Evolutionary conservation across 2,329 filamentous ascomycete genomes (phyloP), one percentile per base, ranked within the genome.

Genomic region (Fusarium incarnatum): DNA sequence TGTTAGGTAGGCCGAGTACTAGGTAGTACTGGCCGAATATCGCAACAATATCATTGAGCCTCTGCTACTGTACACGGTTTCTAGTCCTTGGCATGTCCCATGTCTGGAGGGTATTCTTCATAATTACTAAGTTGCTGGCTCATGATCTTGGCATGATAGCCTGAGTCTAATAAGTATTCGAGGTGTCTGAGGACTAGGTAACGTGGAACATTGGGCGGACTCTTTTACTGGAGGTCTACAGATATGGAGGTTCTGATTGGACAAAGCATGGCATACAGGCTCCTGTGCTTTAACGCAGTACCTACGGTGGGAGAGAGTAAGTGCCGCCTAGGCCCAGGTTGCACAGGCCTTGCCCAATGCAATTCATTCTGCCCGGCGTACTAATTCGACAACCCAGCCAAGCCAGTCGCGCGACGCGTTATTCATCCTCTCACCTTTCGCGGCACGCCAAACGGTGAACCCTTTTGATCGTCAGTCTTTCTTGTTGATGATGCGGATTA

Each of bases 351-450:
- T 45, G 34, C 23, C 56, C 49, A 20, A 46, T 45, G 18, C 57
- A 52, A 52, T 37, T 15, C 50, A 53, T 20, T 42, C 15, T 30
- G 32, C 27, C 42, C 40, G 30, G 52, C 64, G 34, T 70, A 59
- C 64, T 64, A 59, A 50, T 18, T 41, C 37, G 32, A 52, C 32
- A 23, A 52, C 46, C 40, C 42, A 46, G 46, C 56, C 56, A 47
- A 60, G 27, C 20, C 47, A 52, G 69, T 70, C 67, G 73, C 73
- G 73, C 73, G 73, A 74, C 73, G 73, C 73, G 73, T 75, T 70
- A 64, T 54, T 57, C 60, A 66, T 61, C 50, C 60, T 70, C 41
- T 67, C 52, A 56, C 61, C 60, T 58, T 62, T 65, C 60, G 70
- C 70, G 70, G 64, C 55, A 66, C 62, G 54, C 48, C 52, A 55